These are phyloP conservation scores for Coemansia sp. DNA, from an alignment of 192 early-diverging fungal genomes.

Conservation along the genomic window DNA sequence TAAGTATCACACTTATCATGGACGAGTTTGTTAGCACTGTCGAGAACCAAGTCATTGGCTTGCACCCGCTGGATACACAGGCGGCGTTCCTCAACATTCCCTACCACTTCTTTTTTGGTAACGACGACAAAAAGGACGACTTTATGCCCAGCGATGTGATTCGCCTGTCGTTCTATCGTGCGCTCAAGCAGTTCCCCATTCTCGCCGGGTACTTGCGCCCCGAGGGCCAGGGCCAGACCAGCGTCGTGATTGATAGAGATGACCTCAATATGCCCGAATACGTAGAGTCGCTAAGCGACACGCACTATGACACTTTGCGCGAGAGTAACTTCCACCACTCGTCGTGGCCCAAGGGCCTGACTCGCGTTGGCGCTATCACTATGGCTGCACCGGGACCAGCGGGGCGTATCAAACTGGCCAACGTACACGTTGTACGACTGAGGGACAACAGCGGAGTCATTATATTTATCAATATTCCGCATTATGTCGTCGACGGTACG, in stretches of 20 bases:
- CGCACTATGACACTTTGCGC: constrained; percentile 19
- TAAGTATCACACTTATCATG: constrained; percentile 14
- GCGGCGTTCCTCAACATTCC: constrained; percentile 51
- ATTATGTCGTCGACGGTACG: constrained; percentile 47
- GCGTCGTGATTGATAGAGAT: constrained; percentile 26
- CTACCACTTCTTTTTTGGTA: constrained; percentile 45
- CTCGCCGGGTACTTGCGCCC: constrained; percentile 29
- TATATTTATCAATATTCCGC: constrained; percentile 45
- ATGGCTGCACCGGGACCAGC: constrained; percentile 10
- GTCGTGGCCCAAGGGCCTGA: constrained; percentile 41
- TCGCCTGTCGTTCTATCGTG: constrained; percentile 31
- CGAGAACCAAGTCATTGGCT: constrained; percentile 27
- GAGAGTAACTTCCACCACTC: constrained; percentile 39
- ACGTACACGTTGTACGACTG: constrained; percentile 38
- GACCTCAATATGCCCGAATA: constrained; percentile 52
- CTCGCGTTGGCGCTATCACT: constrained; percentile 30
- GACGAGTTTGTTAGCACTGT: constrained; percentile 45
- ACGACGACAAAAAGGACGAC: constrained; percentile 14
- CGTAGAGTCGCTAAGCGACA: constrained; percentile 25
- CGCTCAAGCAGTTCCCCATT: constrained; percentile 38
- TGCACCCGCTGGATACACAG: constrained; percentile 54
- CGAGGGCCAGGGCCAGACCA: constrained; percentile 18
- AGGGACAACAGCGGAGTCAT: constrained; percentile 38
- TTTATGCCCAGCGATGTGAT: constrained; percentile 47
- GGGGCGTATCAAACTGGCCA: constrained; percentile 29